These are phyloP conservation scores for Hypoxylon sp. DNA, from an alignment of 2,329 filamentous ascomycete species.

Conservation along the genomic window DNA sequence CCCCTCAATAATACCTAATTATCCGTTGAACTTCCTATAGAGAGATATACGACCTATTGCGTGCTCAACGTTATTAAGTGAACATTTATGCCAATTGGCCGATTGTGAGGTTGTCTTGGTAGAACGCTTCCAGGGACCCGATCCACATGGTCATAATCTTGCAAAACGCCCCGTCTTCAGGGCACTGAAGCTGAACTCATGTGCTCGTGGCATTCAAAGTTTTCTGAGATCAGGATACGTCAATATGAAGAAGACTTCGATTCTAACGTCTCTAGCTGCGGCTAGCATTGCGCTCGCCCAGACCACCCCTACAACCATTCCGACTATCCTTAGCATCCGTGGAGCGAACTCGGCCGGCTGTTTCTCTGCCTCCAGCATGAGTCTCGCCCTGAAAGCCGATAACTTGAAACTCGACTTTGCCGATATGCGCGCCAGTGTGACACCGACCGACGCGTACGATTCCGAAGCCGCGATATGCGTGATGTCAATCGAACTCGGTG, in stretches of 20 bases:
- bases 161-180: background rate
- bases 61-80: background rate
- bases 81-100: background rate
- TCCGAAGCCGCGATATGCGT: conserved; percentile 42
- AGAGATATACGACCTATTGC: conserved; percentile 14
- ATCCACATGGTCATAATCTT: background rate
- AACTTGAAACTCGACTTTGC: conserved; percentile 36
- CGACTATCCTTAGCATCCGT: conserved; percentile 42
- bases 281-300: conserved; percentile 28
- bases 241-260: conserved; percentile 21
- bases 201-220: background rate
- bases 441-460: conserved; percentile 35
- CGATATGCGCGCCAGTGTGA: conserved; percentile 42
- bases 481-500: conserved; percentile 39
- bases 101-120: background rate
- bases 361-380: conserved; percentile 41
- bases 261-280: conserved; percentile 15
- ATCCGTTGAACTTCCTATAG: conserved; percentile 25
- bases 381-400: conserved; percentile 13
- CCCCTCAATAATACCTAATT: conserved; percentile 18
- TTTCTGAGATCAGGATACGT: background rate
- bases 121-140: background rate
- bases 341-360: conserved; percentile 41
- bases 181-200: background rate
- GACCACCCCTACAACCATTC: conserved; percentile 29